Evolutionary conservation across 2,329 filamentous ascomycete genomes (phyloP), one percentile per base, ranked within the genome.

Genomic region (Ascocoryne sarcoides): DNA sequence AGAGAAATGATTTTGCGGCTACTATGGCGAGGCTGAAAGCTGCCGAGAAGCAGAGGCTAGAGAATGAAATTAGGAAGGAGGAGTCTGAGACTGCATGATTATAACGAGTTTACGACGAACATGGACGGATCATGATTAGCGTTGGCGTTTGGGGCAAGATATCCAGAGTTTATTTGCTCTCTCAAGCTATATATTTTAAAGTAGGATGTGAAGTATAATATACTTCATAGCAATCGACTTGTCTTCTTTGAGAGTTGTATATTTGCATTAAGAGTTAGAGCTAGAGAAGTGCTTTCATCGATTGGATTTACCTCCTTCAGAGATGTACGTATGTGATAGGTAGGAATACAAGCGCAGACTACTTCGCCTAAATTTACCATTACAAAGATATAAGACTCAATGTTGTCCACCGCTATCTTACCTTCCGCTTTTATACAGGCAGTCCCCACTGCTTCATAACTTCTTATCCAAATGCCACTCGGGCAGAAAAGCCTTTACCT

Each of bases 401-500:
- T n/a, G n/a, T n/a, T n/a, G n/a, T n/a, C n/a, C n/a, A n/a, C n/a
- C n/a, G n/a, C n/a, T n/a, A n/a, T n/a, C n/a, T n/a, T n/a, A n/a
- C n/a, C n/a, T n/a, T n/a, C n/a, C n/a, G n/a, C n/a, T n/a, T n/a
- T n/a, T n/a, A n/a, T n/a, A n/a, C n/a, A n/a, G n/a, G n/a, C n/a
- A n/a, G n/a, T n/a, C n/a, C n/a, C n/a, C n/a, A n/a, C n/a, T n/a
- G n/a, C n/a, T n/a, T n/a, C n/a, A n/a, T n/a, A n/a, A 26, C 10
- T 4, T 47, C 28, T 36, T 49, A 14, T 28, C 12, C 18, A 50
- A 42, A 46, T 57, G 55, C 90, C 90, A 96, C 30, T 77, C 69
- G 0, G 89, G 88, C 52, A 95, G 79, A 62, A 95, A 84, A 1
- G 90, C 86, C 66, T 84, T 88, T 26, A 88, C 56, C 51, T 70